phyloP scores from a whole-genome alignment of 345 rosid species.

The rapeseed (Brassica napus) region DNA sequence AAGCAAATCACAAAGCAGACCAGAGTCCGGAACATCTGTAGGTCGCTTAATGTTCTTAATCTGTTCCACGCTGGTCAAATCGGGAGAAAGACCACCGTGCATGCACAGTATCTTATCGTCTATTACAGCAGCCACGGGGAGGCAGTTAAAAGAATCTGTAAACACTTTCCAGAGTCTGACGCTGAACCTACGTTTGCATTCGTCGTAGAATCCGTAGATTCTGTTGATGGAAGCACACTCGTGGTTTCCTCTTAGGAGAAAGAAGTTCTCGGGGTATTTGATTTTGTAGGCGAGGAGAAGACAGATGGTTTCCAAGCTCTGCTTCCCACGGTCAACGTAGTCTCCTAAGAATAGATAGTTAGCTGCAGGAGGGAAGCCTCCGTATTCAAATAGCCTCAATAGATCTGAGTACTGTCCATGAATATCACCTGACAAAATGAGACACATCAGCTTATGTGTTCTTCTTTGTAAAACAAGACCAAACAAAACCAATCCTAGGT shows the following conservation, averaged over 20 bases:
- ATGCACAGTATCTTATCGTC: conserved; percentile 92
- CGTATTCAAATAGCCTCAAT: conserved; percentile 83
- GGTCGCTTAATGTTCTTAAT: conserved; percentile 76
- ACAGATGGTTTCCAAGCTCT: conserved; percentile 89
- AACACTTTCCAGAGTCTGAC: conserved; percentile 80
- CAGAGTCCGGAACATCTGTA: conserved; percentile 83
- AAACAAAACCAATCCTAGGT: conserved; percentile 19
- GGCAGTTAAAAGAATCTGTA: conserved; percentile 90
- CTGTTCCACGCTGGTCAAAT: conserved; percentile 67
- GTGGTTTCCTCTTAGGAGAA: conserved; percentile 87
- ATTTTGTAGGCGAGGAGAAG: conserved; percentile 89
- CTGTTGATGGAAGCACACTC: conserved; percentile 92
- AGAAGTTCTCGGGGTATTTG: conserved; percentile 86
- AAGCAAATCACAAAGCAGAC: conserved; percentile 89
- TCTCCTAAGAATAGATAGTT: conserved; percentile 90
- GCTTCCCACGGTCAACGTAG: conserved; percentile 95
- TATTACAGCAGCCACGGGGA: conserved; percentile 88
- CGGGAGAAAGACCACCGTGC: conserved; percentile 97
- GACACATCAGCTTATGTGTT: conserved; percentile 5
- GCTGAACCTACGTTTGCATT: conserved; percentile 84
- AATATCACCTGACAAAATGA: conserved; percentile 65
- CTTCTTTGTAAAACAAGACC: background rate
- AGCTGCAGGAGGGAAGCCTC: conserved; percentile 84
- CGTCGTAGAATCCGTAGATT: conserved; percentile 92
- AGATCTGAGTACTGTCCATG: conserved; percentile 91